Evolutionary conservation across 73 alveolate species (phyloP), one percentile per base, ranked within the genome.

Genomic region (Paramecium tetraurelia): DNA sequence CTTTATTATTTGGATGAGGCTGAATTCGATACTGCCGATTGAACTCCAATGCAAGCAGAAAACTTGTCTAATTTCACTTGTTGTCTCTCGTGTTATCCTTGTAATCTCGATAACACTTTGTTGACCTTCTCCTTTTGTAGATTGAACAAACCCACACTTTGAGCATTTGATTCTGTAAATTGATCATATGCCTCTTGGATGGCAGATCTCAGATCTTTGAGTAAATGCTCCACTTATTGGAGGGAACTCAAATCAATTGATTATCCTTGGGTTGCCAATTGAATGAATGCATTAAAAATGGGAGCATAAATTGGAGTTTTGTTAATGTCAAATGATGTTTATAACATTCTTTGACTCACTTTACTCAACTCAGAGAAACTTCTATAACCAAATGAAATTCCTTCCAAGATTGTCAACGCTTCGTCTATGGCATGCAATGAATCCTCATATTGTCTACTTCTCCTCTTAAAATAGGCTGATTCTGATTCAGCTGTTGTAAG

Each of bases 381-480:
- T 48, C 90, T 36, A 43, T 33, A 41, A 11, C 90, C 90, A 35
- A 3, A n/a, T 20, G 48, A 80, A 9, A 80, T 21, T 22, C 41
- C 35, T 40, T 33, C 41, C 44, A 80, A 24, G 9, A 80, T 80
- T 24, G 48, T 35, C 44, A 24, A 46, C 1, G 90, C 90, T 24
- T 80, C 90, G 16, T 80, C 90, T 20, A 80, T 80, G 5, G 38
- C 18, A 22, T 80, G 46, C 5, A 80, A 35, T 24, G 90, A 40
- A 80, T 80, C 90, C 9, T 80, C 70, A 46, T 80, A 80, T 11
- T 80, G 7, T 80, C 57, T 14, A 24, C 57, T 12, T 44, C 90
- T 80, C 57, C 24, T 80, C 29, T 80, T 44, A 43, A 44, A 80
- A 21, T 80, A 80, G 5, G 29, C 43, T 35, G 48, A 12, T 48